Percentiles rank a stretch among this genome's conserved stretches.
phyloP scores from a whole-genome alignment of 768 basidiomycete genomes.

The Hericium coralloides region DNA sequence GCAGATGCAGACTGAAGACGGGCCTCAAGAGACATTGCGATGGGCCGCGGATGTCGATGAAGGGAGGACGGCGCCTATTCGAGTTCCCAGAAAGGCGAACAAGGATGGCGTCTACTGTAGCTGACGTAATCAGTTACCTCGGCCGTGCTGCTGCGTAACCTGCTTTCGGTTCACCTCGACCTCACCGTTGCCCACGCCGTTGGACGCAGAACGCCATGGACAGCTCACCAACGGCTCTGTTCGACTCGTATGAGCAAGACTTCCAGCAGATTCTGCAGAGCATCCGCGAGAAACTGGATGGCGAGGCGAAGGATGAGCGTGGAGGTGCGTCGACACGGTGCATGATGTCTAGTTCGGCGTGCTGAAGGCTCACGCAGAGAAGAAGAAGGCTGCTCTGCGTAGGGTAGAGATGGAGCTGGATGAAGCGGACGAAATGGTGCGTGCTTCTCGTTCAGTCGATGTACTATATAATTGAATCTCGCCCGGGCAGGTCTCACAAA shows the following conservation, averaged over 20 bases:
- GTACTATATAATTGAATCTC: neutral
- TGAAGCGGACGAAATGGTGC: slow-evolving; percentile 95
- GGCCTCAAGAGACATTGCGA: slow-evolving; percentile 42
- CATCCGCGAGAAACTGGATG: slow-evolving; percentile 71
- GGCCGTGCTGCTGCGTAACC: neutral
- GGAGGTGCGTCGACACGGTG: slow-evolving; percentile 45
- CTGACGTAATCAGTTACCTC: neutral
- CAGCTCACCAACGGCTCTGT: slow-evolving; percentile 75
- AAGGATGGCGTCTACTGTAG: neutral
- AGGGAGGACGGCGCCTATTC: too few species aligned
- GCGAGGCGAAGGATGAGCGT: slow-evolving; percentile 52
- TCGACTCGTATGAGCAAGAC: slow-evolving; percentile 89
- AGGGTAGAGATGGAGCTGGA: slow-evolving; percentile 93
- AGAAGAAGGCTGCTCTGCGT: slow-evolving; percentile 69
- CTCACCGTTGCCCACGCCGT: neutral
- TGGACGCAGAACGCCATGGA: slow-evolving; percentile 45
- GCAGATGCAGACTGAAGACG: slow-evolving; percentile 59
- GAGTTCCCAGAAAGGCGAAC: neutral
- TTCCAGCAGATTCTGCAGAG: slow-evolving; percentile 75
- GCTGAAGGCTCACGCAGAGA: slow-evolving; percentile 39
- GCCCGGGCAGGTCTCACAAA: slow-evolving; percentile 77
- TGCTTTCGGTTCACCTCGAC: neutral
- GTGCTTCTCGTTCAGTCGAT: slow-evolving; percentile 12
- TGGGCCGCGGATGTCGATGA: too few species aligned
- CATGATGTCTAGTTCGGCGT: neutral